A percentile compares a stretch with the other conserved stretches of the same genome.
phyloP scores from a whole-genome alignment of 345 rosid species.

The Clarkia xantiana region DNA sequence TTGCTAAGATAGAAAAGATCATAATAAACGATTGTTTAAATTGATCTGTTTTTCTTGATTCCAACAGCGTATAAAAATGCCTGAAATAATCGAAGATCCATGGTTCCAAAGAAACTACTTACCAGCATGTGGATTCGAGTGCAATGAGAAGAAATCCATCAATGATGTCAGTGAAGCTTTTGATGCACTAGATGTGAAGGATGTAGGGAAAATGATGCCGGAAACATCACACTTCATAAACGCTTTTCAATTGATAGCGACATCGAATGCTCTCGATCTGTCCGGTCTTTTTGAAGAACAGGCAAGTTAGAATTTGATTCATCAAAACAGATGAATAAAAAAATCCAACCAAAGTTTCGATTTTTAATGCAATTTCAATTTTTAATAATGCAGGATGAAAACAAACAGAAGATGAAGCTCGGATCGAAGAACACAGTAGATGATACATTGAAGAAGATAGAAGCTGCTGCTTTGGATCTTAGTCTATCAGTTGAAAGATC shows the following conservation, averaged over 20 bases:
- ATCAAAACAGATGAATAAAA: conserved; percentile 11
- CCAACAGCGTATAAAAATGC: conserved; percentile 51
- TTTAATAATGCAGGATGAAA: conserved; percentile 41
- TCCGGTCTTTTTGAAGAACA: conserved; percentile 86
- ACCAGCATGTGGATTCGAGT: conserved; percentile 33
- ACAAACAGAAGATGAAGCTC: conserved; percentile 46
- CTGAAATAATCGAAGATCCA: conserved; percentile 53
- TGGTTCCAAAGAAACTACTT: conserved; percentile 62
- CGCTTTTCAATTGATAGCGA: conserved; percentile 84
- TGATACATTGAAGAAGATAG: conserved; percentile 72
- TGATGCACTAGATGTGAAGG: conserved; percentile 39
- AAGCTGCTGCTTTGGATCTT: conserved; percentile 64
- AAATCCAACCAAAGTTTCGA: neutral
- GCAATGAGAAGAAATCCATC: conserved; percentile 19
- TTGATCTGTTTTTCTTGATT: neutral
- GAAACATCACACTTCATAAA: conserved; percentile 54
- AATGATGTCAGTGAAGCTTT: conserved; percentile 46
- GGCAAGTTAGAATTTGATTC: conserved; percentile 22
- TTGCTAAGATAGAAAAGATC: no score
- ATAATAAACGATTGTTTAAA: no score
- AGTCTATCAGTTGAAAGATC: conserved; percentile 50
- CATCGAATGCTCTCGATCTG: conserved; percentile 83
- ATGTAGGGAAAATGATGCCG: neutral
- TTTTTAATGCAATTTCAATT: neutral
- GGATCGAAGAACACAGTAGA: conserved; percentile 58